Base-by-base conservation (phyloP, 2,329 filamentous ascomycete species). In the Fusarium phyllophilum region DNA sequence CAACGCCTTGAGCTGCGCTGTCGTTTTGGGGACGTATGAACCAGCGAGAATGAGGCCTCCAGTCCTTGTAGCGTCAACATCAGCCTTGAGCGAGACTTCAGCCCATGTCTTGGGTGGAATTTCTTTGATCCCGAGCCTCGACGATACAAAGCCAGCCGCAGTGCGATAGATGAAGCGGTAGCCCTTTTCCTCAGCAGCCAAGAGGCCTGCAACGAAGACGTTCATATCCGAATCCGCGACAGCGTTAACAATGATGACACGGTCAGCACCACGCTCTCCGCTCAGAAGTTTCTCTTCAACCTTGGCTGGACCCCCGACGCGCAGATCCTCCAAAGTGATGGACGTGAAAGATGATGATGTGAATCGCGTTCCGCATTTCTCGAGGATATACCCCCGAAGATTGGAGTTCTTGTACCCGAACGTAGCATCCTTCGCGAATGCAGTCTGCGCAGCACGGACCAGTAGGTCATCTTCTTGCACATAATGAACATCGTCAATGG, bases 321-420 rank as follows among this genome's bases (percentile, higher is more conserved):
- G 49, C 0, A 54, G 13, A 38, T 54, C 49, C 0, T 54, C 33
- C 9, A 38, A 17, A 9, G 18, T 38, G 3, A 54, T 54, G 10
- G 33, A 54, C 2, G 49, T 54, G 4, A 89, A 80, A 12, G 82
- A 79, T 11, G 84, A 83, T 0, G 70, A 62, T 0, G 74, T 54
- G 54, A 86, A 86, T 7, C 77, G 60, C 1, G 85, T 85, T 8
- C 81, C 81, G 6, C 84, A 84, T 76, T 90, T 90, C 75, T 90
- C 88, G 11, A 84, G 78, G 1, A 89, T 83, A 74, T 88, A 90
- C 75, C 77, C 26, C 13, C 62, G 44, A 9, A 77, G 33, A 72
- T 89, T 86, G 1, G 87, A 89, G 69, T 83, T 86, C 63, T 81
- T 83, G 71, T 89, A 90, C 2, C 88, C 88, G 75, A 90, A 90